Conservation (phyloP, 352 stramenopile species). For the Pythium monospermum region DNA sequence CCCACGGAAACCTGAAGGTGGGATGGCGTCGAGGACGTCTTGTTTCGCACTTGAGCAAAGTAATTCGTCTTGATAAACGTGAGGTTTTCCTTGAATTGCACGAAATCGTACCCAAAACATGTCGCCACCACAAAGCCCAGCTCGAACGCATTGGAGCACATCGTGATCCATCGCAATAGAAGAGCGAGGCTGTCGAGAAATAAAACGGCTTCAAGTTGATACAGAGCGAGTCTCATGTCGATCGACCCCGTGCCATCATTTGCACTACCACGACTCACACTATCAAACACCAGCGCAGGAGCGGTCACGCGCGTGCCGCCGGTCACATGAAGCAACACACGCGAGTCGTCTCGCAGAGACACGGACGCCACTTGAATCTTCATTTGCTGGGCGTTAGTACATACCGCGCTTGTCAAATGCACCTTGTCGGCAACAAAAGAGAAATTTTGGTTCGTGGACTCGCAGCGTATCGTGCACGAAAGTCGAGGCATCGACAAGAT, state of each 20-base stretch:
- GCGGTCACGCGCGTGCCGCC: slow-evolving; percentile 32
- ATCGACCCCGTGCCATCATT: background rate
- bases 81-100: slow-evolving; percentile 54
- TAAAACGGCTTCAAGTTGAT: slow-evolving; percentile 30
- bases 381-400: slow-evolving; percentile 10
- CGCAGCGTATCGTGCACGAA: slow-evolving; percentile 4
- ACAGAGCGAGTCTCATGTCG: slow-evolving; percentile 18
- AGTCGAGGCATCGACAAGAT: slow-evolving; percentile 6
- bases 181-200: slow-evolving; percentile 47
- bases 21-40: slow-evolving; percentile 16
- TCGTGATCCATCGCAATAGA: slow-evolving; percentile 32
- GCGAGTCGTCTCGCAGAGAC: slow-evolving; percentile 26
- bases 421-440: slow-evolving; percentile 4
- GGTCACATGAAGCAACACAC: slow-evolving; percentile 29
- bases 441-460: slow-evolving; percentile 18
- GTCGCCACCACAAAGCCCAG: slow-evolving; percentile 66
- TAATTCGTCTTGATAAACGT: slow-evolving; percentile 31
- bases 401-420: background rate
- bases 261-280: background rate
- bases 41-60: slow-evolving; percentile 12
- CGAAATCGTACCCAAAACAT: slow-evolving; percentile 50
- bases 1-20: slow-evolving; percentile 18
- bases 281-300: slow-evolving; percentile 35
- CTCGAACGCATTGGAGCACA: slow-evolving; percentile 41
- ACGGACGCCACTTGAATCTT: slow-evolving; percentile 15